These are phyloP conservation scores for Zygnema cylindricum DNA, from an alignment of 139 green algal genomes.

Conservation along the genomic window DNA sequence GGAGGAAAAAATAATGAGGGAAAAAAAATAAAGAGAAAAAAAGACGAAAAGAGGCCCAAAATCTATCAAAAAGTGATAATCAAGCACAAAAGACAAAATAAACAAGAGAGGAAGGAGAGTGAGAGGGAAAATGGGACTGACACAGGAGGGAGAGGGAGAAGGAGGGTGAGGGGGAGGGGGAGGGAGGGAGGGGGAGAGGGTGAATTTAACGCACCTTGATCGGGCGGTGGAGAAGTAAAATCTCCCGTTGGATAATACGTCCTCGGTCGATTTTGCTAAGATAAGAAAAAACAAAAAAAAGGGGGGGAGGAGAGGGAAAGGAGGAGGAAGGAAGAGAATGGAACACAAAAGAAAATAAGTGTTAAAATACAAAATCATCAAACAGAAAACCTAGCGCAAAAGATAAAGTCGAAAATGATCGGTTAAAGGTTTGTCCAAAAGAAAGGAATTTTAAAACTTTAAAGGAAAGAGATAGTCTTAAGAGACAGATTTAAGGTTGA, in stretches of 20 bases:
- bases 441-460: background rate
- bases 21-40: background rate
- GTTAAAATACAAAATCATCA: background rate
- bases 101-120: too few species aligned
- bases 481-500: too few species aligned
- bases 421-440: background rate
- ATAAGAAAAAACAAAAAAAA: background rate
- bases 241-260: background rate
- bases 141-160: too few species aligned
- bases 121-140: too few species aligned
- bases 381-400: background rate
- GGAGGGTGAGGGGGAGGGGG: too few species aligned
- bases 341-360: background rate
- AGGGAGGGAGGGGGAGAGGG: too few species aligned
- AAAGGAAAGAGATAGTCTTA: too few species aligned
- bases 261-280: background rate
- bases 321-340: background rate
- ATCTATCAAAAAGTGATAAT: too few species aligned
- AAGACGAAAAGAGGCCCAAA: background rate
- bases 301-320: background rate
- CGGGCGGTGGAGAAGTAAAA: background rate
- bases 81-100: too few species aligned
- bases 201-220: too few species aligned
- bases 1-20: background rate
- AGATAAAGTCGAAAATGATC: background rate